phyloP scores from a whole-genome alignment of 2,329 filamentous ascomycete genomes.

The Lanzia echinophila region DNA sequence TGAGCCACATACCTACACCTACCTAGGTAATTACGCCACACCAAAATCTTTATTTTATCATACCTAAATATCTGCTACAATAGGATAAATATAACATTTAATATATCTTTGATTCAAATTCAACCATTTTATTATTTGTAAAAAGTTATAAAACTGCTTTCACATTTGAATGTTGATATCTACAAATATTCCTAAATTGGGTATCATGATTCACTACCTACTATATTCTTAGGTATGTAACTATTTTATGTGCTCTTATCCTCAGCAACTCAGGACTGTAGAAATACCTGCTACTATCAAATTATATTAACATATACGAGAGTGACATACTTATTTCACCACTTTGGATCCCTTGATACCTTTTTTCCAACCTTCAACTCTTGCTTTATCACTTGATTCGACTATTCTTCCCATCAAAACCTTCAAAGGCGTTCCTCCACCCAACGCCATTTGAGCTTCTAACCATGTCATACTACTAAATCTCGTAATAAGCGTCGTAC shows the following conservation, averaged over 20 bases:
- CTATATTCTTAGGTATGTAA: background rate
- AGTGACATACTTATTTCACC: slow-evolving; percentile 16
- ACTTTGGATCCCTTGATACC: slow-evolving; percentile 20
- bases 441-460: slow-evolving; percentile 48
- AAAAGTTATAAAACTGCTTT: no score
- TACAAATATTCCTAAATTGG: background rate
- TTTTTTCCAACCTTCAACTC: slow-evolving; percentile 60
- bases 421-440: slow-evolving; percentile 41
- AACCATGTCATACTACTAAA: slow-evolving; percentile 72
- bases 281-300: no score
- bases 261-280: no score
- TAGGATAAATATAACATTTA: no score
- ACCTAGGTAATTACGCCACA: no score
- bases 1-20: no score
- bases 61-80: no score
- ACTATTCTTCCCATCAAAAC: slow-evolving; percentile 52
- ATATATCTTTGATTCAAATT: no score
- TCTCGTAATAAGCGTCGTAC: slow-evolving; percentile 73
- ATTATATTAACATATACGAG: no score
- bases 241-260: background rate
- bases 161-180: background rate
- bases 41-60: no score
- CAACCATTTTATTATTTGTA: no score
- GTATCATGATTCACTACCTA: background rate
- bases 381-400: slow-evolving; percentile 60